Conservation (phyloP, 2,329 filamentous ascomycete genomes). For the Lecanicillium sp. region DNA sequence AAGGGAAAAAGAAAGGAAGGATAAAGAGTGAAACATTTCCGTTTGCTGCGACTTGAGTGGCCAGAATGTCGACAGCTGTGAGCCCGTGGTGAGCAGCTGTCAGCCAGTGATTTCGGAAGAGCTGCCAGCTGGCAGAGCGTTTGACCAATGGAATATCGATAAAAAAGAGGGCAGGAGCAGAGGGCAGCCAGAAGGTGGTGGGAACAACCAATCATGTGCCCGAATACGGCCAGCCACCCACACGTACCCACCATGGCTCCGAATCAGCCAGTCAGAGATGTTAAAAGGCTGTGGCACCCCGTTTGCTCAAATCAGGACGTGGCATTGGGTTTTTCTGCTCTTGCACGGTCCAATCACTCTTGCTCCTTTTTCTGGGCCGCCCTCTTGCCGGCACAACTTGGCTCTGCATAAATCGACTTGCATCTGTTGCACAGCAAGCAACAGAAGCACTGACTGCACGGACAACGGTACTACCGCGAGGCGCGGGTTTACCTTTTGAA, state of each 20-base stretch:
- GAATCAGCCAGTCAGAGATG: constrained; percentile 46
- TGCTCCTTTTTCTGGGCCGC: constrained; percentile 2
- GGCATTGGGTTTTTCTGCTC: constrained; percentile 34
- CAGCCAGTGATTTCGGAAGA: no score
- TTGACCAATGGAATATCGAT: no score
- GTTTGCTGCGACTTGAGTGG: no score
- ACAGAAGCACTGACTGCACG: neutral
- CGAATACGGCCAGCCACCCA: constrained; percentile 18
- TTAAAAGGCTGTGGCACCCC: constrained; percentile 37
- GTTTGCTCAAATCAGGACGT: constrained; percentile 49
- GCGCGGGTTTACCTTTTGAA: no score
- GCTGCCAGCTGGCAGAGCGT: no score
- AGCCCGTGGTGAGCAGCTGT: no score
- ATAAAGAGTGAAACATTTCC: no score
- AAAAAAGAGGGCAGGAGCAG: neutral
- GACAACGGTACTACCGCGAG: neutral
- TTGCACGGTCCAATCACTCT: constrained; percentile 44
- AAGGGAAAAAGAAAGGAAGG: no score
- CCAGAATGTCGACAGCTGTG: no score
- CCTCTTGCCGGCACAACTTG: constrained; percentile 19
- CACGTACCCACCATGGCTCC: constrained; percentile 32
- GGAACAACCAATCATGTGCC: neutral
- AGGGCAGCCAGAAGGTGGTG: neutral
- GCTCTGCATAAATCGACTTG: neutral
- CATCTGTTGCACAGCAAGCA: constrained; percentile 2